Evolutionary conservation across 495 filamentous ascomycete genomes (phyloP).

Genomic region (Oleoguttula mirabilis): DNA sequence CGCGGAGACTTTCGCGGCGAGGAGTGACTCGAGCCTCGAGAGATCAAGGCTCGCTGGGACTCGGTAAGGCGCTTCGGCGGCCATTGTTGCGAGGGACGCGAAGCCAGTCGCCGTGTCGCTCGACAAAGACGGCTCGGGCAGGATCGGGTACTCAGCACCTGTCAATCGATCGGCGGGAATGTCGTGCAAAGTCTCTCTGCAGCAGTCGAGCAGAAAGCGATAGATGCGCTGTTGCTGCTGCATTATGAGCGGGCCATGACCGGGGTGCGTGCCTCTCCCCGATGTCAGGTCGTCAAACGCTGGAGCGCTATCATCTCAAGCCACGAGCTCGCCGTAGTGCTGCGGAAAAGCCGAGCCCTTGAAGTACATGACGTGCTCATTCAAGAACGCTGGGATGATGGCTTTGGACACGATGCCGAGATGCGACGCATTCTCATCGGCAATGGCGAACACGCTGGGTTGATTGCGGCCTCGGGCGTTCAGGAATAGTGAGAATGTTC

Average conservation of each 20-base stretch:
- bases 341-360: slow-evolving; percentile 24
- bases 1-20: slow-evolving; percentile 29
- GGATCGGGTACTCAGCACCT: slow-evolving; percentile 10
- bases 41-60: slow-evolving; percentile 34
- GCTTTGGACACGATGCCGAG: too few species aligned
- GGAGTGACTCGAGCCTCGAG: slow-evolving; percentile 28
- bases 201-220: slow-evolving; percentile 35
- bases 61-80: slow-evolving; percentile 37
- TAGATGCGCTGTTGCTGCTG: slow-evolving; percentile 36
- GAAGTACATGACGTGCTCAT: slow-evolving; percentile 35
- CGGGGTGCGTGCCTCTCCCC: slow-evolving; percentile 27
- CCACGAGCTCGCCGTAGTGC: slow-evolving; percentile 41
- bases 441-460: slow-evolving; percentile 33
- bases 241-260: slow-evolving; percentile 36
- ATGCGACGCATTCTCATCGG: slow-evolving; percentile 28
- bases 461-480: slow-evolving; percentile 36
- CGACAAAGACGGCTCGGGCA: slow-evolving; percentile 19
- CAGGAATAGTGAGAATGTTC: slow-evolving; percentile 37
- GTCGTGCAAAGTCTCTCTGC: slow-evolving; percentile 34
- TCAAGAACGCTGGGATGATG: too few species aligned
- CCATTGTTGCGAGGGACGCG: not conserved
- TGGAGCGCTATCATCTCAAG: slow-evolving; percentile 10
- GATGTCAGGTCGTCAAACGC: slow-evolving; percentile 12
- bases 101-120: slow-evolving; percentile 15
- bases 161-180: slow-evolving; percentile 10